Evolutionary conservation across 768 basidiomycete genomes (phyloP), one percentile per base, ranked within the genome.

Genomic region (Boletales sp.): DNA sequence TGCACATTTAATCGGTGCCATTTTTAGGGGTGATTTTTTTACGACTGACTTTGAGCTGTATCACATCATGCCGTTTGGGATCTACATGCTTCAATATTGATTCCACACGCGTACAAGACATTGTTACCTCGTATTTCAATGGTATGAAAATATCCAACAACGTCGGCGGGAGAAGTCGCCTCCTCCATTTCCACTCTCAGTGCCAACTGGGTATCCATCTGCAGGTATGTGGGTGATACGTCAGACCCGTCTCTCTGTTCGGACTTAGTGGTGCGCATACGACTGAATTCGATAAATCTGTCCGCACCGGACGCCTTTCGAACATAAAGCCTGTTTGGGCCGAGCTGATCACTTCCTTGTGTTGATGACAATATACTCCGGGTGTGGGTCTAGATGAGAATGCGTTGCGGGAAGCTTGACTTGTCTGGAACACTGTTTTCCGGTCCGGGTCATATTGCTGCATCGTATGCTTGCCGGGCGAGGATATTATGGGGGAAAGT

Each of bases 1-100:
- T n/a, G n/a, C n/a, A n/a, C n/a, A n/a, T n/a, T n/a, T n/a, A n/a
- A n/a, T n/a, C n/a, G n/a, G n/a, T n/a, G n/a, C n/a, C n/a, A n/a
- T n/a, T n/a, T n/a, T n/a, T n/a, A n/a, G n/a, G n/a, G n/a, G n/a
- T n/a, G n/a, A n/a, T n/a, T n/a, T n/a, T n/a, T n/a, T n/a, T n/a
- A 32, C 90, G 80, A 14, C 90, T 90, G 21, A 91, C 86, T 73
- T 93, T 91, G 56, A 90, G 73, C 57, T 82, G 79, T 53, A 88
- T 70, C 8, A 73, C 66, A 32, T 72, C 64, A 2, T 65, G 66
- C 8, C 64, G 57, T 19, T 59, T 52, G n/a, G 63, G 47, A 55
- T 76, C 75, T 66, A 30, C 21, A 28, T 9, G 32, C 17, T 35
- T 18, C 18, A 44, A 61, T 60, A 57, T 50, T 36, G 40, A 5